Evolutionary conservation across 169 alveolate genomes (phyloP), one percentile per base, ranked within the genome.

Genomic region (Theileria parva): DNA sequence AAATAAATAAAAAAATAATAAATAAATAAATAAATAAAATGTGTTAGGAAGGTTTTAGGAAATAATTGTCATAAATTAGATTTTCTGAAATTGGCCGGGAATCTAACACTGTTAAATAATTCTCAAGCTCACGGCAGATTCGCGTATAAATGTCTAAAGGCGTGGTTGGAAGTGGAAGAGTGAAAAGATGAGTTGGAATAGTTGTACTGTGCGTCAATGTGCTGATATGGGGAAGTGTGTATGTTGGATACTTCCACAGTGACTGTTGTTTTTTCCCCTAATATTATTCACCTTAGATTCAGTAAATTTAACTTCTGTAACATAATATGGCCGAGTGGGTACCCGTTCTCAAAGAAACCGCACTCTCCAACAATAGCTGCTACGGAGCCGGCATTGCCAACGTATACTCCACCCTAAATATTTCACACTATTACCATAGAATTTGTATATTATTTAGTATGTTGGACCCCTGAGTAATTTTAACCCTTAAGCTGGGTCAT

Each of bases 311-410:
- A 57, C 11, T 57, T n/a, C 27, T 57, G n/a, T n/a, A 57, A 2
- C 17, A 53, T 19, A 75, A 81, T 23, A 81, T 81, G 88, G 88
- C 88, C 9, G 90, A 77, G 19, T 84, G 90, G 90, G 86, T 84
- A 32, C 86, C 86, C 9, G 77, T 77, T 12, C 53, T 84, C n/a
- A 84, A 84, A 71, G 77, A 84, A 23, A 61, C 66, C 17, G 90
- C 90, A 1, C 79, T 84, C 13, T 79, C 77, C 27, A 80, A 84
- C 50, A 84, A 84, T 59, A 86, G 86, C 15, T 84, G 90, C 30
- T 84, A 48, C 78, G 86, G 90, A 19, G 77, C 81, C 63, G 90
- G 90, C 51, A 84, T 84, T 67, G 90, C 90, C 60, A 77, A 75
- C 55, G 90, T 84, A 70, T 21, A 81, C 77, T 71, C 34, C 8